Evolutionary conservation across 2,329 filamentous ascomycete genomes (phyloP).

Genomic region (Chalara sp.): DNA sequence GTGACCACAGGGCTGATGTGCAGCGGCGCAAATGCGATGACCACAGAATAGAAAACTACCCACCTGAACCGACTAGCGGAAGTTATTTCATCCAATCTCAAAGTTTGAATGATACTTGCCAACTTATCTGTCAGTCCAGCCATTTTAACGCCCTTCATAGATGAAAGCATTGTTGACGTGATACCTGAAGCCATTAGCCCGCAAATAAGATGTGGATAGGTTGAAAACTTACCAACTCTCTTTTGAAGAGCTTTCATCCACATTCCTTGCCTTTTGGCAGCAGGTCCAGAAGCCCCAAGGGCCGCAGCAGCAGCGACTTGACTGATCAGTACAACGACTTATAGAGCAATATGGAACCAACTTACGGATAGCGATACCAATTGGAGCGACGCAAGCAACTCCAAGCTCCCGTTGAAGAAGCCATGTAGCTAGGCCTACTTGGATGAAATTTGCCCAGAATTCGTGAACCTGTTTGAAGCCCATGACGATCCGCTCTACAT

Average conservation of each 20-base stretch:
- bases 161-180: constrained; percentile 23
- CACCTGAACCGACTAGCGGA: not conserved
- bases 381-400: constrained; percentile 18
- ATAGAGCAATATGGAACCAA: constrained; percentile 16
- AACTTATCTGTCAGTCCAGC: constrained; percentile 29
- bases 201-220: too few relatives aligned
- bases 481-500: constrained; percentile 17
- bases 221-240: constrained; percentile 13
- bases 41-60: not conserved
- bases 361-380: constrained; percentile 20
- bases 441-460: constrained; percentile 24
- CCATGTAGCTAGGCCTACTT: constrained; percentile 22
- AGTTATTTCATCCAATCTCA: constrained; percentile 31
- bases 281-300: not conserved
- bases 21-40: not conserved
- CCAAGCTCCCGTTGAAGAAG: constrained; percentile 24
- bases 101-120: constrained; percentile 25
- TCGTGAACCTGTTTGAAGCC: constrained; percentile 26
- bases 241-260: constrained; percentile 27
- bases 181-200: not conserved
- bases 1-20: not conserved
- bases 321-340: constrained; percentile 12
- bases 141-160: constrained; percentile 29
- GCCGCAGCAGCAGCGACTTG: not conserved
- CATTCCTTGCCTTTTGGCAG: constrained; percentile 18